phyloP scores from a whole-genome alignment of 495 filamentous ascomycete genomes.

The Penicillium parvum region DNA sequence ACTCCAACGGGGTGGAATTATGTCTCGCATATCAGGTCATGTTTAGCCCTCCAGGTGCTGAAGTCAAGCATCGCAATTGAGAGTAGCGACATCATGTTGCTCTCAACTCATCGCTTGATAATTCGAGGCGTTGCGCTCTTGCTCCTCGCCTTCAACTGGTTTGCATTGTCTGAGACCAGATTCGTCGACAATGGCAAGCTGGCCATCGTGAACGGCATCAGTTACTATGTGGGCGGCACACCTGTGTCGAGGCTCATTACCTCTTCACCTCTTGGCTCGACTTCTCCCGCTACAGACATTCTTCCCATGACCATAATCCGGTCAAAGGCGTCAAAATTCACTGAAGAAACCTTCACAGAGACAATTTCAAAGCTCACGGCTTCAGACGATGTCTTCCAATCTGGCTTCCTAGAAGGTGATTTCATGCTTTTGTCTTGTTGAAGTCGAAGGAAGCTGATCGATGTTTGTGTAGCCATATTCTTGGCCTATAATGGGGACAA shows the following conservation, averaged over 20 bases:
- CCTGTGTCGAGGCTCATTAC: constrained; percentile 10
- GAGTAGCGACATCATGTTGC: not conserved
- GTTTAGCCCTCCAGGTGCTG: too few species aligned
- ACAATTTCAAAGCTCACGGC: constrained; percentile 24
- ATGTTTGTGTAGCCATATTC: constrained; percentile 3
- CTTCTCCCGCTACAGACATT: constrained; percentile 21
- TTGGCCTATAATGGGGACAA: constrained; percentile 7
- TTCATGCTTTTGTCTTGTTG: constrained; percentile 7
- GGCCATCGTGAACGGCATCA: constrained; percentile 35
- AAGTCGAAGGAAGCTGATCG: not conserved
- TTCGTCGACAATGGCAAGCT: constrained; percentile 37
- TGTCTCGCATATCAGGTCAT: too few species aligned
- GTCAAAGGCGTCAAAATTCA: constrained; percentile 9
- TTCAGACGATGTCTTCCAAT: constrained; percentile 42
- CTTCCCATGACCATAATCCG: constrained; percentile 40
- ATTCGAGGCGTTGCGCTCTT: not conserved
- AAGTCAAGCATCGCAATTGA: too few species aligned
- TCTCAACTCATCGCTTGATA: not conserved
- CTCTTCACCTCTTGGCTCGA: constrained; percentile 21
- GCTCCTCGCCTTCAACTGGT: not conserved
- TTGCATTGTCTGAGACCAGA: not conserved
- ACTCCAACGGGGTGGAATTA: too few species aligned
- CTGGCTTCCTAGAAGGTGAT: constrained; percentile 30
- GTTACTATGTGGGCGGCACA: constrained; percentile 35
- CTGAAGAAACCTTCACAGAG: constrained; percentile 12